Evolutionary conservation across 108 stramenopile species (phyloP), one percentile per base, ranked within the genome.

Genomic region (Cafeteria roenbergensis): DNA sequence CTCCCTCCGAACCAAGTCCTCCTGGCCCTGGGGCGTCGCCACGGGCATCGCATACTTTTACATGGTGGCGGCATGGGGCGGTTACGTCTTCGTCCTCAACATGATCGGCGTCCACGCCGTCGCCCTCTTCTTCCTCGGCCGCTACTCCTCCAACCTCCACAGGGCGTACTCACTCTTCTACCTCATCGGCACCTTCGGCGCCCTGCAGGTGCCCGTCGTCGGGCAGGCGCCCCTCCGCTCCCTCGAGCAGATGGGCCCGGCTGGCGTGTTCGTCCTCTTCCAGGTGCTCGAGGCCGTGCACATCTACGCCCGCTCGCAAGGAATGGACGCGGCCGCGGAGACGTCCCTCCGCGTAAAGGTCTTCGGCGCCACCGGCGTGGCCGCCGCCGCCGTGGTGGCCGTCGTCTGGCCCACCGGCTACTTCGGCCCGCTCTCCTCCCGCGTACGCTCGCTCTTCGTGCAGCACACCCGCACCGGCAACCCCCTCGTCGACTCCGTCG

Each of bases 81-180:
- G 96, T 1, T 97, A 93, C 80, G 84, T 93, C 62, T 97, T 95
- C 85, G 92, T 97, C 27, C 67, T 95, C 67, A 97, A 97, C 81
- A 77, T 95, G 77, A 82, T 97, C 62, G 92, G 92, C 30, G 84
- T 90, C 28, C 90, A 93, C 74, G 90, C 88, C 3, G 85, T 88
- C 1, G 56, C 76, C 1, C 71, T 97, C 74, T 83, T 93, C 12
- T 62, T 86, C 53, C 61, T 76, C 61, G 92, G 92, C 50, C 68
- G 92, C 38, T 97, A 88, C 78, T 78, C 84, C 50, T 61, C 67
- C 54, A 86, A 89, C 57, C 76, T 94, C 21, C 90, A 91, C 71
- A 69, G 83, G 51, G 76, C 91, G 27, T 97, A 97, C 82, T 76
- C 85, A 8, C 69, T 89, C 33, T 97, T 95, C 78, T 97, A 94